These are phyloP conservation scores for Botrytis fragariae DNA, from an alignment of 2,329 filamentous ascomycete species.

Conservation along the genomic window DNA sequence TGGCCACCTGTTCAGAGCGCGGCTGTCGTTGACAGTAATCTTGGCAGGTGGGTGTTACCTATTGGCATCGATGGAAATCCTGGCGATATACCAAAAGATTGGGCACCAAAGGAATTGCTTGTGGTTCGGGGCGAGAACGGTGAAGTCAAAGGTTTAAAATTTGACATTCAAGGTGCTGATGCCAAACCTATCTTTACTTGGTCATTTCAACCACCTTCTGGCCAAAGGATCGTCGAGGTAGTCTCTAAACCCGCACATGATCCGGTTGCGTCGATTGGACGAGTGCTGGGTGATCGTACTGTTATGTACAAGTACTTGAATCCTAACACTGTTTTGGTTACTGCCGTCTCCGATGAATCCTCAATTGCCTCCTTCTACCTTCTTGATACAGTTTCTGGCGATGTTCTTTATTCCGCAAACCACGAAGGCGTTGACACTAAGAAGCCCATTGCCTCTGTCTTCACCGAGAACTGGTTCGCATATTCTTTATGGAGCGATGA, in stretches of 20 bases:
- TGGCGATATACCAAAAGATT: conserved; percentile 46
- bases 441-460: conserved; percentile 70
- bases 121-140: conserved; percentile 52
- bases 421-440: conserved; percentile 71
- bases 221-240: conserved; percentile 66
- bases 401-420: conserved; percentile 67
- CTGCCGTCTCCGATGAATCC: conserved; percentile 58
- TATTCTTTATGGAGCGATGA: conserved; percentile 73
- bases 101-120: conserved; percentile 52
- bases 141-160: conserved; percentile 55
- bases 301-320: conserved; percentile 98
- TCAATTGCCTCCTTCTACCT: conserved; percentile 70
- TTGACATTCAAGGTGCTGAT: conserved; percentile 44
- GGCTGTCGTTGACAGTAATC: conserved; percentile 51
- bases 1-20: conserved; percentile 47
- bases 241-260: conserved; percentile 72
- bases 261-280: conserved; percentile 90
- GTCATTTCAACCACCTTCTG: conserved; percentile 66
- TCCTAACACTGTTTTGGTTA: conserved; percentile 77
- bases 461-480: conserved; percentile 94
- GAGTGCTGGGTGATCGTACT: conserved; percentile 85
- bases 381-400: conserved; percentile 81
- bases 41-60: conserved; percentile 54
- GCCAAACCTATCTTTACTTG: conserved; percentile 57
- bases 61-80: conserved; percentile 51